A percentile compares a stretch with the other conserved stretches of the same genome.
These are phyloP conservation scores for Butyriboletus loyo DNA, from an alignment of 768 basidiomycete species.

Conservation along the genomic window DNA sequence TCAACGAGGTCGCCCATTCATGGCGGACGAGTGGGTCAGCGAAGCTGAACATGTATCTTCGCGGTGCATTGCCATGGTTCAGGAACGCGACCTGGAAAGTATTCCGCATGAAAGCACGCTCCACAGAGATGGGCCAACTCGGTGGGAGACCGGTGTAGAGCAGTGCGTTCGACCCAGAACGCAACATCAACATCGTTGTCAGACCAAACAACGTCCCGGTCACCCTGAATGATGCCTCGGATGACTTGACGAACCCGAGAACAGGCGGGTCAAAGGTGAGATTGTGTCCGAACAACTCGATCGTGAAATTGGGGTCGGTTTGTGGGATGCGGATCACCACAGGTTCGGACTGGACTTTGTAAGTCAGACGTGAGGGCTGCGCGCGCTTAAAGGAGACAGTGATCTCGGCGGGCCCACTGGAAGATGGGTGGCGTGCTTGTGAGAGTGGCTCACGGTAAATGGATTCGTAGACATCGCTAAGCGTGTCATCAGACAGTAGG, in stretches of 20 bases:
- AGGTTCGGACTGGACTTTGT: constrained; percentile 84
- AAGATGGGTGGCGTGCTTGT: constrained; percentile 57
- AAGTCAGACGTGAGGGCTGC: constrained; percentile 76
- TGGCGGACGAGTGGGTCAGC: constrained; percentile 73
- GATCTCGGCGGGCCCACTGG: constrained; percentile 44
- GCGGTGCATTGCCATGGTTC: constrained; percentile 61
- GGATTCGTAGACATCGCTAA: constrained; percentile 78
- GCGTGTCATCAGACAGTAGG: constrained; percentile 68
- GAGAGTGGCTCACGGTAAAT: constrained; percentile 68
- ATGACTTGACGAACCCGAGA: constrained; percentile 73
- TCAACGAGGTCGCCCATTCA: constrained; percentile 68
- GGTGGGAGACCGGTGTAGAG: constrained; percentile 79
- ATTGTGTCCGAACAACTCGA: constrained; percentile 86
- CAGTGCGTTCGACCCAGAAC: constrained; percentile 79
- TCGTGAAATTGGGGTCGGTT: constrained; percentile 75
- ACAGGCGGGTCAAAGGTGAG: constrained; percentile 84
- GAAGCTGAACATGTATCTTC: constrained; percentile 95
- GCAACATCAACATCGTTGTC: constrained; percentile 79
- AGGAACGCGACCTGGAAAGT: constrained; percentile 91
- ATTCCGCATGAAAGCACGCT: constrained; percentile 94
- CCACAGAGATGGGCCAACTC: constrained; percentile 74
- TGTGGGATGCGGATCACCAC: constrained; percentile 84
- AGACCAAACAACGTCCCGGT: constrained; percentile 82
- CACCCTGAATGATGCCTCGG: constrained; percentile 86
- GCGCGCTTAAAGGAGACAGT: constrained; percentile 68